Base-by-base conservation (phyloP, 345 rosid genomes). In the Schrenkiella parvula region DNA sequence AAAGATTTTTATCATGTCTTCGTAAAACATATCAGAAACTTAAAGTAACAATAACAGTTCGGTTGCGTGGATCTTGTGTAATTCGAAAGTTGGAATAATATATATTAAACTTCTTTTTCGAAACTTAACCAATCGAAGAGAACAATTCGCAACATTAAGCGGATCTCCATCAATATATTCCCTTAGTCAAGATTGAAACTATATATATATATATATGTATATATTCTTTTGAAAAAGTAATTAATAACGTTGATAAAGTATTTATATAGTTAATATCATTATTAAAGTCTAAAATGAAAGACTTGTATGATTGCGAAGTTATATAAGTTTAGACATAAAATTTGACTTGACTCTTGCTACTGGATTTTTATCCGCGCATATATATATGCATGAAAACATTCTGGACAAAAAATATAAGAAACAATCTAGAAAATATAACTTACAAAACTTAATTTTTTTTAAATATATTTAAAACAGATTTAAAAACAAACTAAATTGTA, bases 111-210 rank as follows among this genome's bases (percentile, higher is more conserved):
- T 7, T 58, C 1, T 47, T 34, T 34, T 14, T n/a, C 21, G 32
- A 47, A 35, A 26, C 19, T 8, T 13, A 21, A 26, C 42, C 17
- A 50, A 18, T 58, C 1, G 19, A 17, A 48, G 61, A 60, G 68
- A 50, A 50, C 18, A 60, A 50, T 60, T 50, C 51, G 75, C 75
- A 71, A 51, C 17, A 50, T 48, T 11, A 37, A 60, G 32, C 75
- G 75, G 75, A 70, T 60, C 75, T 37, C 31, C 26, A 48, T 26
- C 66, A 35, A 0, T 37, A 38, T 7, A 17, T 34, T 66, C 2
- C 52, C 46, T 21, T 66, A 11, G n/a, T 51, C 48, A 61, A 61
- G 31, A 60, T 7, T 14, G 4, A 2, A 35, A n/a, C n/a, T n/a
- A n/a, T n/a, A n/a, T n/a, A n/a, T n/a, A n/a, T n/a, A n/a, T n/a